These are phyloP conservation scores for Rosa rugosa DNA, from an alignment of 306 rosid species.

Conservation along the genomic window DNA sequence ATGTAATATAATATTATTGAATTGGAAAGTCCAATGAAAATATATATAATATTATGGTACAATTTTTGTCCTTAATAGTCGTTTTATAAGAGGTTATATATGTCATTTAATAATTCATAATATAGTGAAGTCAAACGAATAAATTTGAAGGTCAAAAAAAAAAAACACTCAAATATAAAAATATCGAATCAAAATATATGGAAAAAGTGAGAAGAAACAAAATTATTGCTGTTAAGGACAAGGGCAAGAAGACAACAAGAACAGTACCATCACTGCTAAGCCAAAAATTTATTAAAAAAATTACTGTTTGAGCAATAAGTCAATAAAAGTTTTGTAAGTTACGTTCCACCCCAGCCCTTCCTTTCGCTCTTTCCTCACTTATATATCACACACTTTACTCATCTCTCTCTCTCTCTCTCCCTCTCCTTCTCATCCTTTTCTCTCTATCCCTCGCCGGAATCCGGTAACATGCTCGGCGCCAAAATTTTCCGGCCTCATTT, in stretches of 20 bases:
- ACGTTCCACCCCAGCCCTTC: background rate
- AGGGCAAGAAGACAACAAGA: background rate
- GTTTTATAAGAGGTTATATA: too few relatives aligned
- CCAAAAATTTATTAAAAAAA: too few relatives aligned
- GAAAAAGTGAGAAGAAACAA: background rate
- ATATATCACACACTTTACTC: constrained; percentile 4
- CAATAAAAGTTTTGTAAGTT: background rate
- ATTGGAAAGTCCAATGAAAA: too few relatives aligned
- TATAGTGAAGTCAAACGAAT: too few relatives aligned
- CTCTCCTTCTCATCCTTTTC: background rate
- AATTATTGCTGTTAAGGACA: background rate
- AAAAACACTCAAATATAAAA: too few relatives aligned
- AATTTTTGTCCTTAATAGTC: too few relatives aligned
- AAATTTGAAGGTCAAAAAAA: too few relatives aligned
- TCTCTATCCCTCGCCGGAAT: constrained; percentile 25
- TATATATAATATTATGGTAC: too few relatives aligned
- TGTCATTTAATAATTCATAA: too few relatives aligned
- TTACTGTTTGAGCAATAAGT: background rate
- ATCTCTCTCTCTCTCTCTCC: background rate
- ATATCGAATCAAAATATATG: background rate
- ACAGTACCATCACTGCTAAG: background rate
- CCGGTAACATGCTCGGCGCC: constrained; percentile 45
- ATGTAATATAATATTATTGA: too few relatives aligned
- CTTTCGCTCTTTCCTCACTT: background rate
- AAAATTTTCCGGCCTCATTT: constrained; percentile 17